Evolutionary conservation across 805 yeast species (phyloP).

Genomic region (Starmerella kuoi): DNA sequence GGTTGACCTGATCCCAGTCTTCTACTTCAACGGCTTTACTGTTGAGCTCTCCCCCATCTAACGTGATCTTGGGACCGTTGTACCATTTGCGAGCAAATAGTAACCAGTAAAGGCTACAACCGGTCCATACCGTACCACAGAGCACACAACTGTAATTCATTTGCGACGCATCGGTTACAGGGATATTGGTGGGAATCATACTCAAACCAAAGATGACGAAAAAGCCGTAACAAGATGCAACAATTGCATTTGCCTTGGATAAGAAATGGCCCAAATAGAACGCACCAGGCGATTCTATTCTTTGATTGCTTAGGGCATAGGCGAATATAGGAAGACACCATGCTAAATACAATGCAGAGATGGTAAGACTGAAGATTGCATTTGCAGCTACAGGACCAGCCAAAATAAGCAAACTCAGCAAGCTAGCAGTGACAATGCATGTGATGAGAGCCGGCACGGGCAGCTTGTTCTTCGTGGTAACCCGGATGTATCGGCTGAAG

Average conservation of each 20-base stretch:
- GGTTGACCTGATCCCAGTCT: no score
- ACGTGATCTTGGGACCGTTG: constrained; percentile 39
- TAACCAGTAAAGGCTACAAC: constrained; percentile 41
- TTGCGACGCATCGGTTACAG: constrained; percentile 24
- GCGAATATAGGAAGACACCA: constrained; percentile 50
- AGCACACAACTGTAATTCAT: constrained; percentile 64
- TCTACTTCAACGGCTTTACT: not conserved
- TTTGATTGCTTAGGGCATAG: constrained; percentile 36
- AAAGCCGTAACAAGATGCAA: constrained; percentile 38
- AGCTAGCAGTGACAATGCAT: constrained; percentile 39
- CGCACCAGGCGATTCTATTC: constrained; percentile 49
- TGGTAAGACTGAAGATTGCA: constrained; percentile 51
- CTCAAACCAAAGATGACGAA: constrained; percentile 41
- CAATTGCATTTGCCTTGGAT: constrained; percentile 36
- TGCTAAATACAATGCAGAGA: constrained; percentile 50
- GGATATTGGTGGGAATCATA: constrained; percentile 45
- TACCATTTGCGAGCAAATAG: constrained; percentile 42
- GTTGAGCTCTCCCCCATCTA: constrained; percentile 2
- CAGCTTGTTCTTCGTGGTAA: constrained; percentile 43
- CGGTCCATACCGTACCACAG: constrained; percentile 46
- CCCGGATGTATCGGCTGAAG: constrained; percentile 41
- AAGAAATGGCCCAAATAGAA: constrained; percentile 44
- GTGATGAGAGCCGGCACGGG: constrained; percentile 55
- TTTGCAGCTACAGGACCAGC: constrained; percentile 48
- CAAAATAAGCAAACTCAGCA: constrained; percentile 46